Conservation (phyloP, 2,329 filamentous ascomycete species). For the Shiraia sp. region DNA sequence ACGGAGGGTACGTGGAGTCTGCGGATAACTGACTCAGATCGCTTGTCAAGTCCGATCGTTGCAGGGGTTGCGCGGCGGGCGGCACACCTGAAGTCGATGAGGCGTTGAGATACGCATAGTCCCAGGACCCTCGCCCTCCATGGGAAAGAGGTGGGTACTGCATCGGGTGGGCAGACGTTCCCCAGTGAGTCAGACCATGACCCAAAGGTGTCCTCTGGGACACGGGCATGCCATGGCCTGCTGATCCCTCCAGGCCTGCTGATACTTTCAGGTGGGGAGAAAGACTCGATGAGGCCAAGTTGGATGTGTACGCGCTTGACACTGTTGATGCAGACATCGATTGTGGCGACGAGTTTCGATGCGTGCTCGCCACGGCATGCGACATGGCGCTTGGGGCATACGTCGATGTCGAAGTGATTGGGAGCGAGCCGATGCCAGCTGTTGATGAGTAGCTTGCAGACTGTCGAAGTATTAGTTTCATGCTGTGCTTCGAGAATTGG, state of each 20-base stretch:
- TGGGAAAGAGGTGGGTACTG: conserved; percentile 39
- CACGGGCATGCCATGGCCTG: conserved; percentile 39
- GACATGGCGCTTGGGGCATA: conserved; percentile 49
- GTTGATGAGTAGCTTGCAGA: conserved; percentile 72
- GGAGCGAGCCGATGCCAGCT: conserved; percentile 54
- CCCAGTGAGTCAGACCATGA: conserved; percentile 44
- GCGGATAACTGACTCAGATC: conserved; percentile 34
- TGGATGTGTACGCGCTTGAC: conserved; percentile 49
- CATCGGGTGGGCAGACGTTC: conserved; percentile 33
- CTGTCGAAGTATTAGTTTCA: conserved; percentile 50
- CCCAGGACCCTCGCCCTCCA: conserved; percentile 40
- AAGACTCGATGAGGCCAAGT: conserved; percentile 49
- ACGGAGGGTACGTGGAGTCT: conserved; percentile 41
- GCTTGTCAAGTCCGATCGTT: conserved; percentile 35
- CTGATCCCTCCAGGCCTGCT: conserved; percentile 46
- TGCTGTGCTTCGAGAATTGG: conserved; percentile 20
- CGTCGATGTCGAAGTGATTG: conserved; percentile 36
- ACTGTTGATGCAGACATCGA: conserved; percentile 51
- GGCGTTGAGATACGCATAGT: conserved; percentile 41
- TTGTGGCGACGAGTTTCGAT: conserved; percentile 53
- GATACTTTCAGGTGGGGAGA: conserved; percentile 50
- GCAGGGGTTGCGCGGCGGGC: conserved; percentile 34
- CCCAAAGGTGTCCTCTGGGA: conserved; percentile 38
- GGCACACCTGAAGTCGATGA: conserved; percentile 30
- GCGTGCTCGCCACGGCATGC: conserved; percentile 53